Evolutionary conservation across 2,329 filamentous ascomycete species (phyloP), one percentile per base, ranked within the genome.

Genomic region (Alternaria viburni): DNA sequence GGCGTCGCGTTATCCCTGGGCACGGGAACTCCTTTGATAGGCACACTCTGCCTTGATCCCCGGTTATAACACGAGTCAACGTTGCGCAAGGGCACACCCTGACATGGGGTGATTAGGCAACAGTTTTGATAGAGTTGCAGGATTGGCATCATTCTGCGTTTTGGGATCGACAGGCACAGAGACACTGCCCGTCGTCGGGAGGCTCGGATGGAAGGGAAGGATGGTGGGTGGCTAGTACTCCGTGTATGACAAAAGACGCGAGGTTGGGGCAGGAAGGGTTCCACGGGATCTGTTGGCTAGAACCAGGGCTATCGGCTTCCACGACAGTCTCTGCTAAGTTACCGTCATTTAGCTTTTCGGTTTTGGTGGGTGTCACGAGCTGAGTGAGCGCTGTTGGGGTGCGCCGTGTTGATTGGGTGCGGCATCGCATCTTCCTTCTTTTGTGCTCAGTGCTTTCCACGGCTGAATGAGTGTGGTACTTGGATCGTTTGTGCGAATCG

Each of bases 141-240:
- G 36, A 46, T 49, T 64, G 51, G 59, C 32, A 66, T 54, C 57
- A 65, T 54, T 11, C 11, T 55, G 60, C 57, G 59, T 62, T 64
- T 64, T 60, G 65, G 56, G 64, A 67, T 66, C 64, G 64, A 57
- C 66, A 69, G 67, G 67, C 44, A 68, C 67, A 57, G 28, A 32
- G 44, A 41, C 26, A 45, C 6, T 6, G 26, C 13, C 26, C 26
- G 54, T 46, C 28, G 26, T 25, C 26, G 21, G 44, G 54, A 19
- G 44, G 30, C 8, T 47, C 56, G 57, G 55, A 55, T 60, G 45
- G 32, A 51, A 61, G 44, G 46, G 30, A 54, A 57, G 59, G 49
- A 41, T 41, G 55, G 32, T 62, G 21, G 19, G 52, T 52, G 45
- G 32, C 49, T 60, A 45, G 43, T 43, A 44, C 30, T 36, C 32